Percentiles rank a stretch among this genome's conserved stretches.
These are phyloP conservation scores for Fraxinus nigra DNA, from an alignment of 305 asterid genomes.

Conservation along the genomic window DNA sequence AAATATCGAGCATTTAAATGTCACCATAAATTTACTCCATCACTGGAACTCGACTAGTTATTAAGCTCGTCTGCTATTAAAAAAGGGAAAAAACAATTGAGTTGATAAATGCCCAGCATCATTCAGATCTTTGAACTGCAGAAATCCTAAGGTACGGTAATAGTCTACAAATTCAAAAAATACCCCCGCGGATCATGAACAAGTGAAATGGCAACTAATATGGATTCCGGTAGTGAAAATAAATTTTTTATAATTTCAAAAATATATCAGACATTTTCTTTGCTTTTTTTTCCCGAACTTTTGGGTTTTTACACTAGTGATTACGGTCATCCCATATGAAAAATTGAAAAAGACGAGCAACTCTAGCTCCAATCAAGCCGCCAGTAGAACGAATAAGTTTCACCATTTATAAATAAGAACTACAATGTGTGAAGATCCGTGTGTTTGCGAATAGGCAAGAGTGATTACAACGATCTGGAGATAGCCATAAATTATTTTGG, in stretches of 20 bases:
- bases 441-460: not conserved
- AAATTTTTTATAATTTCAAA: not conserved
- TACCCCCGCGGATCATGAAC: not conserved
- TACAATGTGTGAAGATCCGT: not conserved
- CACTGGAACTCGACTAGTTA: not conserved
- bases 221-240: not conserved
- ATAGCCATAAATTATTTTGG: conserved; percentile 47
- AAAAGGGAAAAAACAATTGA: not conserved
- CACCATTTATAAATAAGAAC: not conserved
- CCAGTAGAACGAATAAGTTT: not conserved
- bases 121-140: not conserved
- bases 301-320: not conserved
- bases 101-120: not conserved
- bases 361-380: too few relatives aligned
- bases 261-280: not conserved
- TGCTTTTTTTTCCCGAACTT: not conserved
- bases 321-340: not conserved
- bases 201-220: not conserved
- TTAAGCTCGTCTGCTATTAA: not conserved
- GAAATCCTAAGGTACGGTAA: not conserved
- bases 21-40: not conserved
- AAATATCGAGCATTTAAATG: not conserved
- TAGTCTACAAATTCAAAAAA: not conserved
- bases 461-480: not conserved
- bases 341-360: not conserved